These are phyloP conservation scores for Sphaerulina musiva DNA, from an alignment of 2,329 filamentous ascomycete species.

Conservation along the genomic window DNA sequence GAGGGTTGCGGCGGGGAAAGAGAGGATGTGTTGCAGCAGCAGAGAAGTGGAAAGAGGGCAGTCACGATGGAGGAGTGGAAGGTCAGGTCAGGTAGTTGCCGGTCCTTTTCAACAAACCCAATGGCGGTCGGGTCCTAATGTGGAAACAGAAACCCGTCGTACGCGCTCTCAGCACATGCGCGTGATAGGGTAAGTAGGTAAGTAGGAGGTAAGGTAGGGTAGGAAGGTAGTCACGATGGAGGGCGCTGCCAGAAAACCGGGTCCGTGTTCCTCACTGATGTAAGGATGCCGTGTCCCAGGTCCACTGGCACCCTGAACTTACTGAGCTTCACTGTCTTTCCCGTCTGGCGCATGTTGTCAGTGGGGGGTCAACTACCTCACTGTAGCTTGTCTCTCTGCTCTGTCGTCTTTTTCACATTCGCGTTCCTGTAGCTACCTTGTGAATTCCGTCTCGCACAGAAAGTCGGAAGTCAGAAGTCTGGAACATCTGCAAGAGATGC, in stretches of 20 bases:
- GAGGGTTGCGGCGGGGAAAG: background rate
- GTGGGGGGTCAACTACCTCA: too few species aligned
- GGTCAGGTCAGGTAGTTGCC: background rate
- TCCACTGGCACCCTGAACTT: too few species aligned
- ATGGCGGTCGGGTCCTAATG: slow-evolving; percentile 11
- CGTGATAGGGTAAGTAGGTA: slow-evolving; percentile 7
- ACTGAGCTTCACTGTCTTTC: slow-evolving; percentile 11
- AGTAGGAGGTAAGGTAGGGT: too few species aligned
- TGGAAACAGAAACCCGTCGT: slow-evolving; percentile 14
- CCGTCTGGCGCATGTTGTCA: slow-evolving; percentile 3
- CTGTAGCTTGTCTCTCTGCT: background rate
- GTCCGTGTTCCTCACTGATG: slow-evolving; percentile 15
- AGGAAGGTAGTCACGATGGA: too few species aligned
- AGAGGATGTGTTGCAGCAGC: background rate
- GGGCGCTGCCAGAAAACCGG: slow-evolving; percentile 18
- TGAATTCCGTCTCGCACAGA: background rate
- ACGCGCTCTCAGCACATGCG: slow-evolving; percentile 12
- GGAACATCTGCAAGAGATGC: background rate
- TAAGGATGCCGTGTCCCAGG: slow-evolving; percentile 14
- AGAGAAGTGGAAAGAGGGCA: background rate
- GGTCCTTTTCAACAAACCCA: background rate
- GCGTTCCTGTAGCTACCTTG: background rate
- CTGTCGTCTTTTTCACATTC: background rate
- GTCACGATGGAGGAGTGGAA: background rate
- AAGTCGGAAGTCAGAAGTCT: background rate